Evolutionary conservation across 495 filamentous ascomycete genomes (phyloP), one percentile per base, ranked within the genome.

Genomic region (Stereocaulon alpinum): DNA sequence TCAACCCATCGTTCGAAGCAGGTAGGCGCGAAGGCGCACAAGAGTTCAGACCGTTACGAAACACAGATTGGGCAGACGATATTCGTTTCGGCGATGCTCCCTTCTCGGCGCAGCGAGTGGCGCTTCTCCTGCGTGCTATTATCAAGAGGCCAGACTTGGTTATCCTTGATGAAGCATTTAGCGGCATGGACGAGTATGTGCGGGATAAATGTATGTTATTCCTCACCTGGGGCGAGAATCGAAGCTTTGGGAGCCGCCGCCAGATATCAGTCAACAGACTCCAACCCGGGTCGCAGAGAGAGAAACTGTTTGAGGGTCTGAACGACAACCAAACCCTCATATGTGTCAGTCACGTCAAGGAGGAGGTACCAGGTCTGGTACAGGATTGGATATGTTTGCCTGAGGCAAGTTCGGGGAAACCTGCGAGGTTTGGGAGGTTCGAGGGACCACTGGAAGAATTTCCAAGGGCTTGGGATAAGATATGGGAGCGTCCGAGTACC

Each of bases 121-220:
- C 86, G 11, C 80, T 98, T 2, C 93, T 97, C 70, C 73, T 97
- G 30, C 82, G 94, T 7, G 87, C 92, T 17, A 73, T 94, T 40
- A 80, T 93, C 63, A 86, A 90, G 62, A 80, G 80, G 56, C 89
- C 91, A 0, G 92, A 96, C 60, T 80, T 98, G 45, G 77, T 97
- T 34, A 87, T 98, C 41, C 80, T 97, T 2, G 93, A 97, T 65
- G 93, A 98, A 71, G 83, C 93, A 0, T 94, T 95, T 65, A 89
- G 87, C 47, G 91, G 92, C 30, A 89, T 98, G 83, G 84, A 91
- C 60, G 82, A 86, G 42, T 76, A 75, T 0, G 80, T 93, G n/a
- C 78, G 90, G 15, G 85, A 95, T 65, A 91, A 88, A 64, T 96
- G 91, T 63, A 74, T 91, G 56, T 69, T 81, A 0, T 93, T 95